Evolutionary conservation across 2,329 filamentous ascomycete genomes (phyloP), one percentile per base, ranked within the genome.

Genomic region (Xylaria sp.): DNA sequence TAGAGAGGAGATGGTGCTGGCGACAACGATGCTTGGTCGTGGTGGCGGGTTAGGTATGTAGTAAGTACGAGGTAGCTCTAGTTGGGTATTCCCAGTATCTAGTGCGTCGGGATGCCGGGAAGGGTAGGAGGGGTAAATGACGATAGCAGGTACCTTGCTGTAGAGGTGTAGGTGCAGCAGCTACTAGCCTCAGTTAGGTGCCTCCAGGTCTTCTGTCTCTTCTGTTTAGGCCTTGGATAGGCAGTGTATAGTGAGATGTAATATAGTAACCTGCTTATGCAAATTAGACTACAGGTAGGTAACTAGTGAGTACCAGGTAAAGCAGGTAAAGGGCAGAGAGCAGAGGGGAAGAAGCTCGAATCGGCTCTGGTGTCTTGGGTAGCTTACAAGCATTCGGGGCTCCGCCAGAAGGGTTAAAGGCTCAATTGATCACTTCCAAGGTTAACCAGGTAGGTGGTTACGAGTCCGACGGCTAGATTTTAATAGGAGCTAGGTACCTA

Each of bases 101-200:
- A 32, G 28, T 28, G 60, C 62, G 39, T 68, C 66, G 68, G 68
- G 56, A 69, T 68, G 60, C 68, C 68, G 66, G 68, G 68, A 66
- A 64, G 66, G 66, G 68, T 70, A 70, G 68, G 68, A 69, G 68
- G 68, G 68, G 68, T 69, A 70, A 52, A 58, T 36, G 60, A 39
- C 58, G 20, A 5, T 15, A 32, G 18, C 39, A 55, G 39, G 52
- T 46, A 46, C 28, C 50, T 56, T 63, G 36, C 28, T 30, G 28
- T 30, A 30, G 28, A 6, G 3, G 13, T 20, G 41, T 45, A 45
- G n/a, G n/a, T 20, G 8, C 13, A 50, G 46, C 46, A n/a, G 25
- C 46, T 50, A 30, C 25, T 30, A 10, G n/a, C 23, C 20, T 25
- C 12, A 48, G 20, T 13, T 23, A 48, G 45, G 45, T 48, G 15